Conservation (phyloP, 768 basidiomycete genomes). For the Hortiboletus flavorubellus region DNA sequence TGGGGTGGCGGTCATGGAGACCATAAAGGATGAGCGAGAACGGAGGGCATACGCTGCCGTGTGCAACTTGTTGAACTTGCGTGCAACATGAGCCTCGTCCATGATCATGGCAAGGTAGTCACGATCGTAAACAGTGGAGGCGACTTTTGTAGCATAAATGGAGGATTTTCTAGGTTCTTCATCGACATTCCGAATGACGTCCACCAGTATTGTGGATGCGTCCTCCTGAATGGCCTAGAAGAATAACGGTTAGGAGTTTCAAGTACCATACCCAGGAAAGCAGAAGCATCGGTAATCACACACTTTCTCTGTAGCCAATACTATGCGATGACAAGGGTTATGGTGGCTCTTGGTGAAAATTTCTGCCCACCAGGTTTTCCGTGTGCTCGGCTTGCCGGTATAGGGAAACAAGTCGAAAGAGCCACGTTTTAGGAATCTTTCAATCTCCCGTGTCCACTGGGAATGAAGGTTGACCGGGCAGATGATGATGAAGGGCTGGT, state of each 20-base stretch:
- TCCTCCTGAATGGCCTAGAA: background rate
- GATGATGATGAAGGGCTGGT: background rate
- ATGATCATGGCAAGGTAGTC: background rate
- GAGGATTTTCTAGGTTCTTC: too few relatives aligned
- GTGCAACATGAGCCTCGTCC: background rate
- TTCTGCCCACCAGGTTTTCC: background rate
- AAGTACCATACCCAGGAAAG: too few relatives aligned
- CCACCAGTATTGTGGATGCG: background rate
- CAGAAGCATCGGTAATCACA: background rate
- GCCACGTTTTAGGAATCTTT: background rate
- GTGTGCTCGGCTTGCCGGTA: background rate
- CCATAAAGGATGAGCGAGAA: fast-evolving
- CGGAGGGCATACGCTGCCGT: background rate
- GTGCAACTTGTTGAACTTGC: conserved; percentile 1
- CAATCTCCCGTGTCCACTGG: conserved; percentile 1
- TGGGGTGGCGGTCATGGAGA: conserved; percentile 1
- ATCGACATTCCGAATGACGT: background rate
- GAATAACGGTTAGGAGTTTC: too few relatives aligned
- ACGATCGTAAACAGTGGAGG: background rate
- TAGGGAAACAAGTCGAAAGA: conserved; percentile 5
- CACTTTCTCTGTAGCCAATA: background rate
- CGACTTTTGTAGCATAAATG: fast-evolving
- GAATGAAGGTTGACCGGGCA: background rate
- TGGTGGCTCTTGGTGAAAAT: background rate
- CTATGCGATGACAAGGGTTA: background rate